phyloP scores from a whole-genome alignment of 768 basidiomycete species.

The Tulasnella sp. region DNA sequence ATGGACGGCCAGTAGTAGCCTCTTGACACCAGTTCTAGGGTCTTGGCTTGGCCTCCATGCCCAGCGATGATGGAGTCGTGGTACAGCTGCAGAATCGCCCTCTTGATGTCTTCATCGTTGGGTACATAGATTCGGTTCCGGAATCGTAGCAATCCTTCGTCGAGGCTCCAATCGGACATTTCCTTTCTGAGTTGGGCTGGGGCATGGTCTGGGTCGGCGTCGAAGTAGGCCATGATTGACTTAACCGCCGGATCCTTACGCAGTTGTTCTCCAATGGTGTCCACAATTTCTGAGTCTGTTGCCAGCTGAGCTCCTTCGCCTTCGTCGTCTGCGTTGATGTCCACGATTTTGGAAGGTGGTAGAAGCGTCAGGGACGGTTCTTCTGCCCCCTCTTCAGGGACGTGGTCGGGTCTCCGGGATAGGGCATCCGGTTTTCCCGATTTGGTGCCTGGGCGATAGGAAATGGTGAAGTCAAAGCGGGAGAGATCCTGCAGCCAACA shows the following conservation, averaged over 20 bases:
- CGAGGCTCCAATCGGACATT: neutral
- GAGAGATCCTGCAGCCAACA: conserved; percentile 37
- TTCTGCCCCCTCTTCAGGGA: conserved; percentile 26
- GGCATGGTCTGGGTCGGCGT: neutral
- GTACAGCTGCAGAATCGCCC: neutral
- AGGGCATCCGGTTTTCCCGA: conserved; percentile 28
- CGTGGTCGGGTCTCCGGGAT: neutral
- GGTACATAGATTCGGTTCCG: conserved; percentile 31
- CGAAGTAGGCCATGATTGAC: too few relatives aligned
- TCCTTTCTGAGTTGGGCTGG: neutral
- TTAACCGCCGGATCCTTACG: too few relatives aligned
- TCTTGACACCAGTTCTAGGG: conserved; percentile 36
- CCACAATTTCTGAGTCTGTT: neutral
- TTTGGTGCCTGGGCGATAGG: conserved; percentile 20
- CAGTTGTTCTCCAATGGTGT: too few relatives aligned
- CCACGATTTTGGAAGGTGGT: neutral
- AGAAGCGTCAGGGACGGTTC: neutral
- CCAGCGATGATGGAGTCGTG: neutral
- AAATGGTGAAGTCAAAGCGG: conserved; percentile 38
- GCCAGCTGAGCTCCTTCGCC: neutral
- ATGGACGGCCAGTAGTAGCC: conserved; percentile 39
- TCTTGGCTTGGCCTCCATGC: conserved; percentile 37
- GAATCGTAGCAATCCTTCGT: neutral
- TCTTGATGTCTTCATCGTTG: neutral
- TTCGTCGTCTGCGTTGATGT: too few relatives aligned